Evolutionary conservation across 164 flowering plant species (phyloP), one percentile per base, ranked within the genome.

Genomic region (Vitis rotundifolia): DNA sequence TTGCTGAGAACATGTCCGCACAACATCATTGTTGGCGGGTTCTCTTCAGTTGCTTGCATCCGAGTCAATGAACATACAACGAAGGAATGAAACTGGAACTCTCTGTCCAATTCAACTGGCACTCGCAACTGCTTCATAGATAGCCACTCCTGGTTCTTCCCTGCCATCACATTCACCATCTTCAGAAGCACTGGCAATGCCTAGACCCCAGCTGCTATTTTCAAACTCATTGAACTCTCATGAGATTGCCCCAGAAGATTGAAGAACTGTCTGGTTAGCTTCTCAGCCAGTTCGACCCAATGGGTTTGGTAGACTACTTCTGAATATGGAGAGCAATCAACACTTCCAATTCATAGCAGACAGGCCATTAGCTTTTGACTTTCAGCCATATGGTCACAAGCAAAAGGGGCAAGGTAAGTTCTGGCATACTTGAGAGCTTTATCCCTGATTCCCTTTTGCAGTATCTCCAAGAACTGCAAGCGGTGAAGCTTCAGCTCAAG

Each of bases 1-100:
- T 82, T 87, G 84, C 94, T 89, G 5, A 94, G 86, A 11, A 86
- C 93, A 58, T 92, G 98, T 15, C 95, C 97, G 63, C 98, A 94
- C 0, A 87, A 73, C 91, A 92, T 83, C 80, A 92, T 64, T 97
- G 91, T 86, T 3, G 98, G 94, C 1, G 94, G 96, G 64, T 92
- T 94, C 44, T 88, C 96, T 11, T 90, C 94, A 9, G 84, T 86
- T 2, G 83, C 84, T 69, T 87, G 93, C 56, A 92, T 97, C 68
- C 84, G 80, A 6, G 90, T 88, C 54, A 94, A 93, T 1, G 93
- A 97, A 61, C 97, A 94, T 8, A 92, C 93, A 77, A 94, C 89
- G 48, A 90, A 73, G 1, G 94, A 89, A 74, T 92, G 97, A 71
- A 89, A 91, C 76, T 92, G 97, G 57, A 88, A 91, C 67, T 89